These are phyloP conservation scores for Saturnispora mendoncae DNA, from an alignment of 805 yeast genomes.

Conservation along the genomic window DNA sequence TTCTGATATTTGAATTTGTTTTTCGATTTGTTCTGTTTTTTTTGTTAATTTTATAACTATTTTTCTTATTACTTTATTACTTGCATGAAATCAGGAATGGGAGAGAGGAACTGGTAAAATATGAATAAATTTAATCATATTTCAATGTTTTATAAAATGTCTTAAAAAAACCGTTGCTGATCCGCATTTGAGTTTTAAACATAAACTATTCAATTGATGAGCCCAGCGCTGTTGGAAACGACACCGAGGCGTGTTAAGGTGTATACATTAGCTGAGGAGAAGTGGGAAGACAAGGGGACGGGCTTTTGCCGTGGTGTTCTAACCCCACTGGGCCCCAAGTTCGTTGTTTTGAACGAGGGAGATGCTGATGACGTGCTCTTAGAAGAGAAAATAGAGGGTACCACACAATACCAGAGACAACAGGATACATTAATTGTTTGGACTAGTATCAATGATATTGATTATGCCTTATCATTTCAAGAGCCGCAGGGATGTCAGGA, in stretches of 20 bases:
- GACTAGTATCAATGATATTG: conserved; percentile 67
- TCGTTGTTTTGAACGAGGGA: conserved; percentile 66
- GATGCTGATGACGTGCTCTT: conserved; percentile 51
- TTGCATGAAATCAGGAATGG: not conserved
- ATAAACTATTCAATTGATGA: not conserved
- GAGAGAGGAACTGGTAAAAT: too few relatives aligned
- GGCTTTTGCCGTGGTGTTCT: conserved; percentile 79
- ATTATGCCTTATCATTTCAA: conserved; percentile 85
- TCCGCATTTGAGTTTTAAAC: too few relatives aligned
- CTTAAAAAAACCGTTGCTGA: too few relatives aligned
- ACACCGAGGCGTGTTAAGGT: conserved; percentile 64
- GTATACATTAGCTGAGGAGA: conserved; percentile 70
- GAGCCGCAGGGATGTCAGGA: conserved; percentile 84
- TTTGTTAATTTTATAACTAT: not conserved
- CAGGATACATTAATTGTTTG: conserved; percentile 92
- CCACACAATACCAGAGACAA: conserved; percentile 82
- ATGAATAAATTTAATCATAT: too few relatives aligned
- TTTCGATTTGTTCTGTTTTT: not conserved
- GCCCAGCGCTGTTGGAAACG: conserved; percentile 30
- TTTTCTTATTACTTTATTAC: not conserved
- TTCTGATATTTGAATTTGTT: conserved; percentile 13
- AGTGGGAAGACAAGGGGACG: conserved; percentile 89
- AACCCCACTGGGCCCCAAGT: conserved; percentile 40
- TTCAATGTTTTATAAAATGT: too few relatives aligned
- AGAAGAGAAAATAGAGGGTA: conserved; percentile 59